These are phyloP conservation scores for Verticillium alfalfae DNA, from an alignment of 2,329 filamentous ascomycete species.

Conservation along the genomic window DNA sequence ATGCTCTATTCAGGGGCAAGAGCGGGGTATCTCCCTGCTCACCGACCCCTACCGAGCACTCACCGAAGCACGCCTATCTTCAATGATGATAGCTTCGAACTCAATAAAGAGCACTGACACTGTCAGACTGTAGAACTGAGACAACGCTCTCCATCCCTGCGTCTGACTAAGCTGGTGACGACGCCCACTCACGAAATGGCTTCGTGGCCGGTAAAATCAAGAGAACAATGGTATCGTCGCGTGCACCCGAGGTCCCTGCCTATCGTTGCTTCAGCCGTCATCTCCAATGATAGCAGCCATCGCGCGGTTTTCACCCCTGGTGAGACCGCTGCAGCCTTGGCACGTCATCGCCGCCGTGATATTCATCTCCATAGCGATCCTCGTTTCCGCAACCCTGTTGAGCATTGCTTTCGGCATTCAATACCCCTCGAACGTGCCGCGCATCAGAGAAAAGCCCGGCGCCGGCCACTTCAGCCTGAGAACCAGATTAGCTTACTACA, in stretches of 20 bases:
- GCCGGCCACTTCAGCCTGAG: conserved; percentile 18
- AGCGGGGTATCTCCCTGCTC: neutral
- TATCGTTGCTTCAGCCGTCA: neutral
- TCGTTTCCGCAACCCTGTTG: neutral
- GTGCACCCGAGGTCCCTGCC: too few relatives aligned
- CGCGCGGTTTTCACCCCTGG: neutral
- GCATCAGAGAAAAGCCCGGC: neutral
- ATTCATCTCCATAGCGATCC: neutral
- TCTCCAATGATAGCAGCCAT: neutral
- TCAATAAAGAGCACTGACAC: neutral
- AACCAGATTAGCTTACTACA: conserved; percentile 21
- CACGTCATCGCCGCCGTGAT: neutral
- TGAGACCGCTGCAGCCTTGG: neutral
- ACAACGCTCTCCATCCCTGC: neutral
- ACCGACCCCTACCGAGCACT: neutral
- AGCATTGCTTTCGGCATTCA: neutral
- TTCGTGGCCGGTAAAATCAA: too few relatives aligned
- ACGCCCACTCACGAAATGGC: too few relatives aligned
- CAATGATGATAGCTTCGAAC: neutral
- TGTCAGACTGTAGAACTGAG: too few relatives aligned
- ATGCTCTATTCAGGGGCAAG: neutral
- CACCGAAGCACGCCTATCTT: neutral
- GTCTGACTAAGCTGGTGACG: neutral
- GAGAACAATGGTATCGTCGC: too few relatives aligned
- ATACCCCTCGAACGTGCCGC: neutral